These are phyloP conservation scores for Crithidia fasciculata DNA, from an alignment of 208 protist species.

Conservation along the genomic window DNA sequence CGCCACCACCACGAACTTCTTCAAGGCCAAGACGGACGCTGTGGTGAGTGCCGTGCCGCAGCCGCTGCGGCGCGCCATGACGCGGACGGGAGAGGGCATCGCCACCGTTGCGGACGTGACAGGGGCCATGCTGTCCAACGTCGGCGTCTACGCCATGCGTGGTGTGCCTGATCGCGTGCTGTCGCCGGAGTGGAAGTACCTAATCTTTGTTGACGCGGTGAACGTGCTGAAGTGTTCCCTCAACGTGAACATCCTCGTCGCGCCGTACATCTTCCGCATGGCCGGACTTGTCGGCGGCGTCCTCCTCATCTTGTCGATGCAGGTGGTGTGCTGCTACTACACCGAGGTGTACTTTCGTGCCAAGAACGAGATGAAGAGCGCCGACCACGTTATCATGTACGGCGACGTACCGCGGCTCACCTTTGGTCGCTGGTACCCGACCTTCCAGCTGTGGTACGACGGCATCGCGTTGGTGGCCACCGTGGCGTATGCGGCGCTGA, in stretches of 20 bases:
- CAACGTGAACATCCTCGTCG: constrained; percentile 47
- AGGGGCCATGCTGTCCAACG: constrained; percentile 34
- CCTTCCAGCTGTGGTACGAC: constrained; percentile 35
- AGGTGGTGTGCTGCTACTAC: constrained; percentile 38
- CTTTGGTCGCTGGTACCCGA: constrained; percentile 37
- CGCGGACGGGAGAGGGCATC: constrained; percentile 24
- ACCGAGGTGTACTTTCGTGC: constrained; percentile 41
- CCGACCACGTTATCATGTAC: constrained; percentile 48
- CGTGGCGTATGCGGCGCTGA: constrained; percentile 42
- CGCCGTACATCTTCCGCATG: constrained; percentile 49
- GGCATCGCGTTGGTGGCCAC: constrained; percentile 42
- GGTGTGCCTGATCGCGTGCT: constrained; percentile 39
- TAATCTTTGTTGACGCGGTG: constrained; percentile 45
- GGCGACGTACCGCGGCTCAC: constrained; percentile 49
- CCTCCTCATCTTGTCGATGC: constrained; percentile 29
- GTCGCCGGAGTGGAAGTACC: constrained; percentile 42
- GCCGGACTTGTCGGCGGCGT: constrained; percentile 40
- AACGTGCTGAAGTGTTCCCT: constrained; percentile 40
- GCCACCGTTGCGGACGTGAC: constrained; percentile 37
- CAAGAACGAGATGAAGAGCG: constrained; percentile 46
- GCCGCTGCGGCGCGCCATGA: constrained; percentile 27
- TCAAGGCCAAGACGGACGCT: constrained; percentile 30
- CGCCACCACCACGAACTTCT: constrained; percentile 31
- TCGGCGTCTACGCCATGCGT: constrained; percentile 32
- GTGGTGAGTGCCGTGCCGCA: constrained; percentile 34